A percentile compares a stretch with the other conserved stretches of the same genome.
These are phyloP conservation scores for Lasiodiplodia citricola DNA, from an alignment of 2,329 filamentous ascomycete genomes.

Conservation along the genomic window DNA sequence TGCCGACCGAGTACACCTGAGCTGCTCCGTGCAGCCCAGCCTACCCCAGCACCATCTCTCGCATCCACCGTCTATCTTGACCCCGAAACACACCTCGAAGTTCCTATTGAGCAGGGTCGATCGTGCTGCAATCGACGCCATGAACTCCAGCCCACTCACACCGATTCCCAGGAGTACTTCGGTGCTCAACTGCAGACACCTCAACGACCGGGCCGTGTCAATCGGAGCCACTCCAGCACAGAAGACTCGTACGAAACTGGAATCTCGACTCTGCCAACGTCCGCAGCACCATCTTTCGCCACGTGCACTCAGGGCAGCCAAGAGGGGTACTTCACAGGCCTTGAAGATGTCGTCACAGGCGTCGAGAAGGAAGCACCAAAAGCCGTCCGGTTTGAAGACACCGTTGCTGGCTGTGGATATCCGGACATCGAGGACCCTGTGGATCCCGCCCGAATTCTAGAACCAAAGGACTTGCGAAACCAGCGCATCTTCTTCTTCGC, in stretches of 20 bases:
- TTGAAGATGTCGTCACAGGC: not conserved
- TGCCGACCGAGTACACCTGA: not conserved
- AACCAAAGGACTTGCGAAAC: constrained; percentile 15
- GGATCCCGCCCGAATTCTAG: constrained; percentile 16
- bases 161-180: not conserved
- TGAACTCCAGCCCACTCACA: not conserved
- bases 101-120: not conserved
- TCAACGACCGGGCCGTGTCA: no score
- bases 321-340: constrained; percentile 5
- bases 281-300: not conserved
- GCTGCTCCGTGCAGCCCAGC: not conserved
- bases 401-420: constrained; percentile 18
- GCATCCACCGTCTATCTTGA: constrained; percentile 10
- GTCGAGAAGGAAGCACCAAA: constrained; percentile 2
- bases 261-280: not conserved
- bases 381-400: constrained; percentile 13
- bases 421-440: constrained; percentile 21
- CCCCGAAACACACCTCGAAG: not conserved
- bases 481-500: constrained; percentile 23
- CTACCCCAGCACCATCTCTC: constrained; percentile 7
- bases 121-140: no score
- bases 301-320: constrained; percentile 3
- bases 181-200: not conserved
- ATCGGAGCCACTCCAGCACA: not conserved
- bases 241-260: not conserved